Evolutionary conservation across 31 red algal genomes (phyloP).

Genomic region (Asparagopsis taxiformis): DNA sequence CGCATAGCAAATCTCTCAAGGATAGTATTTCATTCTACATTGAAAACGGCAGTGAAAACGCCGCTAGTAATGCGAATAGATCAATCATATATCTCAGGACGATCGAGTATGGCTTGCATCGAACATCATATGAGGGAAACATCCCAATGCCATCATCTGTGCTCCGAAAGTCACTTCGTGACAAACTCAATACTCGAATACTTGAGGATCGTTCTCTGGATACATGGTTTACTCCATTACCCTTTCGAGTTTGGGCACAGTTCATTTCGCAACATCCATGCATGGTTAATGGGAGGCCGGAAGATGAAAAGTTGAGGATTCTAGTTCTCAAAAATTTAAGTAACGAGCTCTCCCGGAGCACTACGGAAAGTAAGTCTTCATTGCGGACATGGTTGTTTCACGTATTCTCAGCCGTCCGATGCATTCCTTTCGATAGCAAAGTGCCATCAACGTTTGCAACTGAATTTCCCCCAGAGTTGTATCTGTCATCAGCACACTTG

Average conservation of each 20-base stretch:
- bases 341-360: conserved; percentile 8
- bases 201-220: conserved; percentile 3
- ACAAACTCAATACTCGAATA: conserved; percentile 3
- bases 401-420: conserved; percentile 5
- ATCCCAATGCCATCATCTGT: conserved; percentile 40
- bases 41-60: not conserved
- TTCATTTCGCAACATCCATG: conserved; percentile 30
- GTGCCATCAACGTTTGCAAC: not conserved
- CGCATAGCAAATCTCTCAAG: conserved; percentile 18
- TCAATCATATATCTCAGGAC: not conserved
- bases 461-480: conserved; percentile 58
- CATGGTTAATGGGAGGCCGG: conserved; percentile 19
- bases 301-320: conserved; percentile 31
- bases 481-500: conserved; percentile 60
- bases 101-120: conserved; percentile 14
- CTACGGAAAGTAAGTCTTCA: not conserved
- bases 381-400: conserved; percentile 3
- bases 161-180: conserved; percentile 16
- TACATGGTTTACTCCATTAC: conserved; percentile 40
- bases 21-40: conserved; percentile 9
- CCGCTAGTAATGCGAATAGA: not conserved
- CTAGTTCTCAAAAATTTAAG: conserved; percentile 22
- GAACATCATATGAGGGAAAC: conserved; percentile 1
- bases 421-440: conserved; percentile 38
- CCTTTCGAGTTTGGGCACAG: conserved; percentile 36